These are phyloP conservation scores for Tetrapyrgos nigripes DNA, from an alignment of 1,284 basidiomycete genomes.

Conservation along the genomic window DNA sequence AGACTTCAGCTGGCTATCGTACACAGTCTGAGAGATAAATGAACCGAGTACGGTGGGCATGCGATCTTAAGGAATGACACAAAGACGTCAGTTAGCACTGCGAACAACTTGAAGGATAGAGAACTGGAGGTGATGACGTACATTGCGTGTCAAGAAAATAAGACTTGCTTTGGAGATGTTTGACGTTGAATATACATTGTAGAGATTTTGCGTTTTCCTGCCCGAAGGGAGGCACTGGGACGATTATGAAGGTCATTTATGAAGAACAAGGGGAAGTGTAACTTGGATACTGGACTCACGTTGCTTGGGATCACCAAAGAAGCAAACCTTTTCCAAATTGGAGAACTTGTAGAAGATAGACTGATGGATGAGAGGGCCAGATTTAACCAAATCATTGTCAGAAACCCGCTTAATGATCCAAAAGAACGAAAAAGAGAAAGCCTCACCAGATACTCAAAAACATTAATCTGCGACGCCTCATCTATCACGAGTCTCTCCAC, in stretches of 20 bases:
- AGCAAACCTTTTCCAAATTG: constrained; percentile 43
- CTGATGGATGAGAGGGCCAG: neutral
- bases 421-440: constrained; percentile 10
- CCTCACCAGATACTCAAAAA: constrained; percentile 50
- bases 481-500: constrained; percentile 49
- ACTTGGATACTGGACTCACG: constrained; percentile 31
- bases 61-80: constrained; percentile 55
- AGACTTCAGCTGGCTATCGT: constrained; percentile 45
- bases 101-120: neutral
- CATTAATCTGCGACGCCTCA: constrained; percentile 55
- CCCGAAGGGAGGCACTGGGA: constrained; percentile 56
- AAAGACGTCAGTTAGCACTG: too few species aligned
- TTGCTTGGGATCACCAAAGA: constrained; percentile 56
- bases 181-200: constrained; percentile 54
- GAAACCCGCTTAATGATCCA: constrained; percentile 19
- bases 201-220: constrained; percentile 44
- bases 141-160: constrained; percentile 54
- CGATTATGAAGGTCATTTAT: neutral
- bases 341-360: constrained; percentile 40
- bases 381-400: too few species aligned
- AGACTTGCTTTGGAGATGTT: constrained; percentile 32
- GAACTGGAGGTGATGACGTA: constrained; percentile 21
- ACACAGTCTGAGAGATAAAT: constrained; percentile 48
- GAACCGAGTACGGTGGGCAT: constrained; percentile 50
- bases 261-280: neutral